Base-by-base conservation (phyloP, 2,329 filamentous ascomycete genomes). In the Colletotrichum horii region DNA sequence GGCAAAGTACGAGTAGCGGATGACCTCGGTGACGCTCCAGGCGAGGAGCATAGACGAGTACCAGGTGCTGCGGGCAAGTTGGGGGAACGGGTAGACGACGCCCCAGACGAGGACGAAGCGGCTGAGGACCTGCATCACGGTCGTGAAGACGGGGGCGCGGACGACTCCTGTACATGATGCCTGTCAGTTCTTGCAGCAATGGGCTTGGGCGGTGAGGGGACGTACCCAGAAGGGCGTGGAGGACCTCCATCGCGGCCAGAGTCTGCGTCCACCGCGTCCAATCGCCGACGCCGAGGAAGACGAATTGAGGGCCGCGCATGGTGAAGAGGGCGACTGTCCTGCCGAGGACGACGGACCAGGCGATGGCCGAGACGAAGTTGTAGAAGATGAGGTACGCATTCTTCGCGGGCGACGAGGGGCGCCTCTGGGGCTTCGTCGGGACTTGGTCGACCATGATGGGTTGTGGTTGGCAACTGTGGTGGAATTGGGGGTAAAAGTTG, bases 1-100 rank as follows among this genome's bases (percentile, higher is more conserved):
- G 43, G 94, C 94, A 83, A 98, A 98, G 89, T 95, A 99, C 64
- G 92, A 91, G 89, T 99, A 99, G 70, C 97, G 93, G 80, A 98
- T 94, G 69, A 98, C 94, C 87, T 99, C 97, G 76, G 97, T 98
- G 75, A 95, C 84, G 78, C 92, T 94, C 96, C 97, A 98, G 36
- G 97, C 96, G 71, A 93, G 81, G 74, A 98, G 90, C 95, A 98
- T 95, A 80, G 89, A 91, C 78, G 92, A 88, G 88, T 96, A 97
- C 71, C 90, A 91, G 24, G 89, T 86, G 77, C 88, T 91, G 67
- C 86, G 81, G 75, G 92, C 91, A 69, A 94, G 90, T 71, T 88
- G 85, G 12, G 94, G 94, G 87, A 96, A 98, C 55, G 89, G 88
- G 82, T 92, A 89, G 81, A 95, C 93, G 77, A 98, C 90, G 79